phyloP scores from a whole-genome alignment of 805 yeast genomes.

The Starmerella asiatica region DNA sequence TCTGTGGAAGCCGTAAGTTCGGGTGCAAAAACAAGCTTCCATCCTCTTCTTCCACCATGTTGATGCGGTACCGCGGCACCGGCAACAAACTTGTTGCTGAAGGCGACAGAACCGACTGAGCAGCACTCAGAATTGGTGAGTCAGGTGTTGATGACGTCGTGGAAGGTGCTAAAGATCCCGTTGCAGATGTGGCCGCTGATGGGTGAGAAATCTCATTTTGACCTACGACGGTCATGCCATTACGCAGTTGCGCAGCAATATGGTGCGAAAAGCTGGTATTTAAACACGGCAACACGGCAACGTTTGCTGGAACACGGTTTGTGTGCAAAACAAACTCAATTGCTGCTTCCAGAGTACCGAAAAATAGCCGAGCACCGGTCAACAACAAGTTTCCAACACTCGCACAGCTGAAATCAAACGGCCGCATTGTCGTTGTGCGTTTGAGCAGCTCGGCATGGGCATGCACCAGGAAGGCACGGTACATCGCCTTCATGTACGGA shows the following conservation, averaged over 20 bases:
- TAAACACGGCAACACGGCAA: slow-evolving; percentile 62
- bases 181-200: neutral
- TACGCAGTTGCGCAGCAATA: slow-evolving; percentile 57
- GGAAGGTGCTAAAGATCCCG: too few species aligned
- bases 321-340: slow-evolving; percentile 60
- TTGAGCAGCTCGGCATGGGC: slow-evolving; percentile 66
- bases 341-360: slow-evolving; percentile 75
- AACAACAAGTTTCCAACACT: slow-evolving; percentile 74
- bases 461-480: slow-evolving; percentile 63
- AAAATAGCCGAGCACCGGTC: slow-evolving; percentile 67
- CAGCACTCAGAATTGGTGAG: neutral
- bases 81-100: too few species aligned
- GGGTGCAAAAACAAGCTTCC: slow-evolving; percentile 68
- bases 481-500: slow-evolving; percentile 49
- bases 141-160: too few species aligned
- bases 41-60: slow-evolving; percentile 32
- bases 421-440: slow-evolving; percentile 44
- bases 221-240: slow-evolving; percentile 70
- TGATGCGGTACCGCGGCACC: neutral
- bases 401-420: slow-evolving; percentile 63
- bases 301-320: slow-evolving; percentile 40
- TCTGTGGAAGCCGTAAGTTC: slow-evolving; percentile 56
- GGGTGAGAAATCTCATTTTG: slow-evolving; percentile 94
- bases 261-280: slow-evolving; percentile 78
- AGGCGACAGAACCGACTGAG: neutral